Evolutionary conservation across 2,329 filamentous ascomycete genomes (phyloP).

Genomic region (Hypoxylon rubiginosum): DNA sequence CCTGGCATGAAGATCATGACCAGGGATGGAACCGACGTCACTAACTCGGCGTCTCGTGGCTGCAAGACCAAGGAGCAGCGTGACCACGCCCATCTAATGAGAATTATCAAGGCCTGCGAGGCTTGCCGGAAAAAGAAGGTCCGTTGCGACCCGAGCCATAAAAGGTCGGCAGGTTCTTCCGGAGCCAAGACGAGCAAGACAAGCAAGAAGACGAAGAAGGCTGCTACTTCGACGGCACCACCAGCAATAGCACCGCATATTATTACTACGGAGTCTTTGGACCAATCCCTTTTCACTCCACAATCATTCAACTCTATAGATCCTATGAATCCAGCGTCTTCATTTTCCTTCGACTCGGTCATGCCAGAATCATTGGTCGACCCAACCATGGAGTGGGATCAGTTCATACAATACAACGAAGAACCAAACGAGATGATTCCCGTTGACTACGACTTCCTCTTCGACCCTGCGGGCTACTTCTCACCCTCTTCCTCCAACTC

Average conservation of each 20-base stretch:
- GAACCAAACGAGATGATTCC: conserved; percentile 52
- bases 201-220: conserved; percentile 52
- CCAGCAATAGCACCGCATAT: conserved; percentile 42
- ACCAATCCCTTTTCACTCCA: conserved; percentile 13
- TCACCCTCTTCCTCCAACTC: conserved; percentile 55
- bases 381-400: conserved; percentile 57
- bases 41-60: conserved; percentile 71
- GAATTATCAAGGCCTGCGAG: conserved; percentile 76
- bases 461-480: conserved; percentile 59
- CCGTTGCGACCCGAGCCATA: conserved; percentile 72
- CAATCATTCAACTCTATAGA: conserved; percentile 40
- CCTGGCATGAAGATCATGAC: conserved; percentile 78
- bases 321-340: conserved; percentile 29
- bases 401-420: conserved; percentile 62
- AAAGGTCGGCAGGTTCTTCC: conserved; percentile 59
- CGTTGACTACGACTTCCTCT: conserved; percentile 62
- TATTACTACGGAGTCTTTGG: conserved; percentile 27
- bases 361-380: conserved; percentile 41
- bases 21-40: conserved; percentile 72
- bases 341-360: conserved; percentile 40
- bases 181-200: conserved; percentile 59
- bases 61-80: conserved; percentile 77
- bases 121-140: conserved; percentile 74
- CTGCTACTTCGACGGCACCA: conserved; percentile 37
- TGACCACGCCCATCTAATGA: conserved; percentile 75